Percentiles rank a stretch among this genome's conserved stretches.
phyloP scores from a whole-genome alignment of 2,329 filamentous ascomycete genomes.

The Colletotrichum euphorbiae region DNA sequence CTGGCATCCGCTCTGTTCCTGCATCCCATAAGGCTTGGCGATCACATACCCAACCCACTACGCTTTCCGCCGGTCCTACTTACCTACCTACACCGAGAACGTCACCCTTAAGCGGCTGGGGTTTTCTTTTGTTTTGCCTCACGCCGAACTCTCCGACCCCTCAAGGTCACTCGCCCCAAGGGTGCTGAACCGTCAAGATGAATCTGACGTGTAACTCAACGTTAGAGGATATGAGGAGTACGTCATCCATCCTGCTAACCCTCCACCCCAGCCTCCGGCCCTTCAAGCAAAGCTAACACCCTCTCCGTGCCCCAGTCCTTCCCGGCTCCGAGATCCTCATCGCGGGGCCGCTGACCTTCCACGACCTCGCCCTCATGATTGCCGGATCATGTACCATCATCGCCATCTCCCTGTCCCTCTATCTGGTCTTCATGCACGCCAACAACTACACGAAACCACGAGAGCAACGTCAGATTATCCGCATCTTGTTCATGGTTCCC shows the following conservation, averaged over 20 bases:
- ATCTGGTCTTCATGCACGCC: slow-evolving; percentile 69
- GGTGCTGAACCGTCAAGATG: slow-evolving; percentile 42
- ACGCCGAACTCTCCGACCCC: background rate
- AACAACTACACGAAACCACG: slow-evolving; percentile 69
- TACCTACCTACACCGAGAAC: background rate
- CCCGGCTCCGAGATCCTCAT: slow-evolving; percentile 60
- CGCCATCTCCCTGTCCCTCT: slow-evolving; percentile 65
- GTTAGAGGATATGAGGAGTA: slow-evolving; percentile 58
- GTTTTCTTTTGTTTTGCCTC: background rate
- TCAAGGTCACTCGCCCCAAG: background rate
- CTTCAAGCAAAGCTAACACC: slow-evolving; percentile 2
- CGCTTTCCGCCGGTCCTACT: background rate
- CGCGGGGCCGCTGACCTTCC: slow-evolving; percentile 63
- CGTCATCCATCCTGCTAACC: slow-evolving; percentile 37
- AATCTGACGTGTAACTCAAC: slow-evolving; percentile 57
- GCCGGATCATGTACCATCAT: slow-evolving; percentile 61
- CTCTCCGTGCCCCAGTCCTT: slow-evolving; percentile 48
- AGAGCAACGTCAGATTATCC: slow-evolving; percentile 79
- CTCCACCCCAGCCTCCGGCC: too few relatives aligned
- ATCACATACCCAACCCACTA: slow-evolving; percentile 14
- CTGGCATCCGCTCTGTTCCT: slow-evolving; percentile 34
- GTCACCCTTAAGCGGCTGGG: background rate
- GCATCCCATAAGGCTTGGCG: slow-evolving; percentile 33
- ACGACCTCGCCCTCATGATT: slow-evolving; percentile 65
- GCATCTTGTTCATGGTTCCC: slow-evolving; percentile 89